Percentiles rank a stretch among this genome's conserved stretches.
Conservation (phyloP, 2,329 filamentous ascomycete species). For the Aspergillus ochraceoroseus region DNA sequence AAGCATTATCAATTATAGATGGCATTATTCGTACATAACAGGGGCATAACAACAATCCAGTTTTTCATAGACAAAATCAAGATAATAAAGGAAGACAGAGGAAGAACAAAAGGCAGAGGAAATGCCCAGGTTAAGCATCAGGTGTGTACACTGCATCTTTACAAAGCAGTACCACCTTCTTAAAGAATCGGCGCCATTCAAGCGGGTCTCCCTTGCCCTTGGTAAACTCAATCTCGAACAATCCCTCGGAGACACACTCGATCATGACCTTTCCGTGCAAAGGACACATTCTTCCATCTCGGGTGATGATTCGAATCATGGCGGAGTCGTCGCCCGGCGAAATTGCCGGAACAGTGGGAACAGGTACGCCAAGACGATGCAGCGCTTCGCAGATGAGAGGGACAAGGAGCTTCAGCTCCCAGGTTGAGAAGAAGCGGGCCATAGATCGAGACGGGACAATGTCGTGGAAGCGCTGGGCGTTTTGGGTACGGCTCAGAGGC, state of each 20-base stretch:
- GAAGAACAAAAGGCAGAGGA: not conserved
- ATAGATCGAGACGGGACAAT: constrained; percentile 83
- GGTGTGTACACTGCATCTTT: constrained; percentile 73
- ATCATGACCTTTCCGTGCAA: constrained; percentile 44
- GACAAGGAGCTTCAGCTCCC: constrained; percentile 68
- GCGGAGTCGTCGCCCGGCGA: constrained; percentile 50
- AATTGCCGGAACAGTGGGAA: constrained; percentile 48
- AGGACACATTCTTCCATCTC: constrained; percentile 50
- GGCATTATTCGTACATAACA: not conserved
- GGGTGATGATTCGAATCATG: constrained; percentile 67
- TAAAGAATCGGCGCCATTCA: constrained; percentile 96
- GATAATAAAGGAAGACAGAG: not conserved
- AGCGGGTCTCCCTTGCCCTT: constrained; percentile 94
- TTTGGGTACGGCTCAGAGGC: constrained; percentile 80
- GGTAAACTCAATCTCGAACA: constrained; percentile 82
- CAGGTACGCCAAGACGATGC: constrained; percentile 77
- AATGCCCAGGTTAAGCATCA: constrained; percentile 25
- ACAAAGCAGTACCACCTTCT: constrained; percentile 83
- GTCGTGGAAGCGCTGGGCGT: constrained; percentile 80
- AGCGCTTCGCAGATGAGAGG: constrained; percentile 76
- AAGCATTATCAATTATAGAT: no score
- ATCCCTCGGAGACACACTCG: constrained; percentile 49
- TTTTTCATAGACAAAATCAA: not conserved
- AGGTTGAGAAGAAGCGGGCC: constrained; percentile 85
- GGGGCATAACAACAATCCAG: not conserved